These are phyloP conservation scores for Phytophthora pinifolia DNA, from an alignment of 352 stramenopile species.

Conservation along the genomic window DNA sequence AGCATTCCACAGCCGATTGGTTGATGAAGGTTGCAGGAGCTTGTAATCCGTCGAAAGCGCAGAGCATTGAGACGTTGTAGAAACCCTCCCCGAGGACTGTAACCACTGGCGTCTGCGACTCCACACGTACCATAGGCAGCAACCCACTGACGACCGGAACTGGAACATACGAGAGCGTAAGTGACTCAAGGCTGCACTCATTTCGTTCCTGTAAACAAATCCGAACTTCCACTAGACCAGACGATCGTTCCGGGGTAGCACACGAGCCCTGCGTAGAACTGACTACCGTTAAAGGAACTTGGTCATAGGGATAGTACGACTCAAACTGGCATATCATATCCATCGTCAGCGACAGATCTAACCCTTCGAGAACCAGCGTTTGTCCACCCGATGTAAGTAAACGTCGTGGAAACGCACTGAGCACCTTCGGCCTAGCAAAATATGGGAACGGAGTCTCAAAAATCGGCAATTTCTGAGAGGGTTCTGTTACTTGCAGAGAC, in stretches of 20 bases:
- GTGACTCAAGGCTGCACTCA: constrained; percentile 22
- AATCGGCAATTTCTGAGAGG: constrained; percentile 15
- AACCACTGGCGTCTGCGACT: neutral
- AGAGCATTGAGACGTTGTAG: constrained; percentile 23
- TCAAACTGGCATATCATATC: constrained; percentile 28
- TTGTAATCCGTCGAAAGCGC: constrained; percentile 19
- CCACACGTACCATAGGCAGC: neutral
- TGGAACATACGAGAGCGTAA: constrained; percentile 18
- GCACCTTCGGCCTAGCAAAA: constrained; percentile 12
- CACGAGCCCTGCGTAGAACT: constrained; percentile 39
- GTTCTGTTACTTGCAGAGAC: constrained; percentile 32
- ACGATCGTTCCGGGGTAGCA: constrained; percentile 25
- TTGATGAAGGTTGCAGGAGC: constrained; percentile 15
- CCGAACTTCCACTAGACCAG: constrained; percentile 27
- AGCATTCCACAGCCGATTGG: constrained; percentile 15
- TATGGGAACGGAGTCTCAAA: constrained; percentile 34
- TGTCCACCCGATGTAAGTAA: constrained; percentile 14
- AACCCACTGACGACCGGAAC: constrained; percentile 13
- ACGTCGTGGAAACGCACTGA: constrained; percentile 8
- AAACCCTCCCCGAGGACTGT: constrained; percentile 13
- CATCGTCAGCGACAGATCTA: constrained; percentile 6
- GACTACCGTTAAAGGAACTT: constrained; percentile 23
- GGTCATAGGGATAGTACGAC: constrained; percentile 24
- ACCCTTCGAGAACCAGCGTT: constrained; percentile 13
- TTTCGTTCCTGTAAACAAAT: constrained; percentile 30